These are phyloP conservation scores for Xylaria sp. DNA, from an alignment of 2,329 filamentous ascomycete species.

Conservation along the genomic window DNA sequence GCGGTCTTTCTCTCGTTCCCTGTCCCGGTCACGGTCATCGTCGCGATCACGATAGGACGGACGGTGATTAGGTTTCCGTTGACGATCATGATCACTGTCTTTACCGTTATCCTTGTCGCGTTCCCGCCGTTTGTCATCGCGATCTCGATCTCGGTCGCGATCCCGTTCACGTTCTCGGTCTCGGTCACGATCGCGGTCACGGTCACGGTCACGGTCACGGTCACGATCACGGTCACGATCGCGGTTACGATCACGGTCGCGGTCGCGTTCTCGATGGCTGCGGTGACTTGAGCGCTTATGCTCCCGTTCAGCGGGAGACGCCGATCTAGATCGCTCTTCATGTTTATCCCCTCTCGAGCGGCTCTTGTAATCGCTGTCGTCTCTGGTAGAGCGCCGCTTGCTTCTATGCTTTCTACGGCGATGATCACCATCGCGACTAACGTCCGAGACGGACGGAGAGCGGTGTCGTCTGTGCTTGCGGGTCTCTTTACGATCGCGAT, in stretches of 20 bases:
- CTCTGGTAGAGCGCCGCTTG: conserved; percentile 50
- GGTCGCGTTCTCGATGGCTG: conserved; percentile 50
- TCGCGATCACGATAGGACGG: conserved; percentile 50
- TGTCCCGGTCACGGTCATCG: conserved; percentile 49
- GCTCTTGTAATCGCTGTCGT: conserved; percentile 52
- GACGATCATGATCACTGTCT: conserved; percentile 44
- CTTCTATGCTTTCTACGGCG: conserved; percentile 58
- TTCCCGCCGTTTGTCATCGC: conserved; percentile 44
- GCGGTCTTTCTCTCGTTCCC: conserved; percentile 43
- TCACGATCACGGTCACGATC: conserved; percentile 50
- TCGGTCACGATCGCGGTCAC: conserved; percentile 46
- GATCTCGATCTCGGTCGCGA: conserved; percentile 50
- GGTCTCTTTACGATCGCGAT: conserved; percentile 53
- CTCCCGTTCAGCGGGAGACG: conserved; percentile 60
- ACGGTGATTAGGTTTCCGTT: conserved; percentile 47
- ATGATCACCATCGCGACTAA: conserved; percentile 55
- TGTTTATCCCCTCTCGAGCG: conserved; percentile 50
- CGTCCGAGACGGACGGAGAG: conserved; percentile 54
- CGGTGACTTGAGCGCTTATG: conserved; percentile 53
- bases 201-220: conserved; percentile 46
- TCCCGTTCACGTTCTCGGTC: conserved; percentile 47
- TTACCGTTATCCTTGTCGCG: conserved; percentile 47
- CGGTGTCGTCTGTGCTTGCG: conserved; percentile 60
- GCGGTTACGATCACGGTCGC: conserved; percentile 48
- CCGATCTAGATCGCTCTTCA: conserved; percentile 66